Base-by-base conservation (phyloP, 257 asterid species). In the Penstemon eatonii region DNA sequence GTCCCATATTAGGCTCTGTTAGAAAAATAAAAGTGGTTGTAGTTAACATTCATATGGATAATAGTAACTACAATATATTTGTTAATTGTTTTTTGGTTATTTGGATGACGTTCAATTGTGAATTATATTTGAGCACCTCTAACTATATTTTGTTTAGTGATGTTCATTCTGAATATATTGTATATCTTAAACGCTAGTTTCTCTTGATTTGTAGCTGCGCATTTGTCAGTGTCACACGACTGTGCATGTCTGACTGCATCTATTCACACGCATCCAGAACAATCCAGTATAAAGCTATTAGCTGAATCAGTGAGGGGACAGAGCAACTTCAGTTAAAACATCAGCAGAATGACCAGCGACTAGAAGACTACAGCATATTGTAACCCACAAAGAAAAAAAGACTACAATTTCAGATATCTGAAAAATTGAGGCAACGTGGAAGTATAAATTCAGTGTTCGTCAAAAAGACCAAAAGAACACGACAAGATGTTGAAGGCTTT, bases 231-330 rank as follows among this genome's bases (percentile, higher is more conserved):
- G 18, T 25, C 33, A 25, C 33, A 25, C 33, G 33, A 25, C 33
- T 37, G 56, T 60, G 68, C 52, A 59, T 38, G 19, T 8, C 44
- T 39, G 65, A 38, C 59, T 33, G 43, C 58, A 50, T 37, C 56
- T 42, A 13, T n/a, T 8, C 12, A 45, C 71, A 64, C 55, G 64
- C 70, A 67, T 62, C 47, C 13, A 63, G 47, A 56, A 45, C 44
- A 37, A 59, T 76, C 75, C 58, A 70, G 50, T 47, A 54, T 60
- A 58, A 64, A 72, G 68, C 72, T 56, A 59, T 54, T 19, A 9
- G 51, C 40, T 11, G 55, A 36, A 54, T 6, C 50, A 25, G 33
- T 25, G 33, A 25, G 33, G 33, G 33, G 33, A 25, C 33, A 2
- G 33, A 25, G 33, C 33, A 25, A 25, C 33, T 25, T 25, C 33